phyloP scores from a whole-genome alignment of 2,329 filamentous ascomycete species.

The Cryphonectria japonica region DNA sequence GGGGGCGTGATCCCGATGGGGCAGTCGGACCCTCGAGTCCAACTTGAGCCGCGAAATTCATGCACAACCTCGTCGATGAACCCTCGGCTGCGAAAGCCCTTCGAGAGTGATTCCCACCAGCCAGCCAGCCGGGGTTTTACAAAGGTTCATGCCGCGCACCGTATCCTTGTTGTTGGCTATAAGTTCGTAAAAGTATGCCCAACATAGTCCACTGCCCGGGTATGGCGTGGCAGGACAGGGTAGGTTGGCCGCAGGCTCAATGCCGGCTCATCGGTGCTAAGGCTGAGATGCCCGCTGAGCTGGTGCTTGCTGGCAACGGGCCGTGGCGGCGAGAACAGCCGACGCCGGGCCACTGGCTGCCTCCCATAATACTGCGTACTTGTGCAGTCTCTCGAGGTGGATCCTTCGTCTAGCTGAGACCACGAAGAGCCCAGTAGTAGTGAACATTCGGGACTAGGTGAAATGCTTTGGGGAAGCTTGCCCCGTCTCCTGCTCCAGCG shows the following conservation, averaged over 20 bases:
- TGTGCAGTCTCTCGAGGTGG: background rate
- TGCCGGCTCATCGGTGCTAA: background rate
- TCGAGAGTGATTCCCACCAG: background rate
- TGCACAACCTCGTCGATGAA: conserved; percentile 2
- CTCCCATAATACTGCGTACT: background rate
- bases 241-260: background rate
- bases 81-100: background rate
- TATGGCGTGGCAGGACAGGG: background rate
- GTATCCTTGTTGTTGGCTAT: background rate
- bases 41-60: background rate
- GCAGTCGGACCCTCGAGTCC: background rate
- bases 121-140: background rate
- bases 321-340: background rate
- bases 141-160: background rate
- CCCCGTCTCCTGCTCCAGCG: background rate
- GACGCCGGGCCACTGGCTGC: background rate
- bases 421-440: background rate
- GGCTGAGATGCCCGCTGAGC: background rate
- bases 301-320: background rate
- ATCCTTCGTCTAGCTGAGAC: background rate
- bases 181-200: background rate
- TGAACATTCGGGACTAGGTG: background rate
- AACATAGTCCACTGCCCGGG: background rate
- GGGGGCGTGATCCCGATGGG: background rate
- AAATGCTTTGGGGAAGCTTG: background rate